A percentile compares a stretch with the other conserved stretches of the same genome.
Conservation (phyloP, 805 yeast species). For the Isabelozyma heimii region DNA sequence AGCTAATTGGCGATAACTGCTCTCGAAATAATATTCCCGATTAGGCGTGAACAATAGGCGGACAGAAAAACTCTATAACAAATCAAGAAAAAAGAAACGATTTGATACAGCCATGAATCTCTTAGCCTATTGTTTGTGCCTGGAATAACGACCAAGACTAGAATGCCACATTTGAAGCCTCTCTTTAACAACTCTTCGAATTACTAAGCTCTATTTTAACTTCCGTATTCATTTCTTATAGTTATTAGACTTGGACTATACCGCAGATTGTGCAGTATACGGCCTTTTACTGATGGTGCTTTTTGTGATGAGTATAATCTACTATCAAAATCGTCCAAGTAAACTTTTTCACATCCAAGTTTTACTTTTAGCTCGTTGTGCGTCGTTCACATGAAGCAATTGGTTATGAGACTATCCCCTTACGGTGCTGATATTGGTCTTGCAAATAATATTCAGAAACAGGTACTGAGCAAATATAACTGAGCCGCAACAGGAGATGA, state of each 20-base stretch:
- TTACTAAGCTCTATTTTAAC: no score
- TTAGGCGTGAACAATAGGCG: background rate
- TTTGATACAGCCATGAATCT: background rate
- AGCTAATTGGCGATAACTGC: background rate
- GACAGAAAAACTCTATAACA: background rate
- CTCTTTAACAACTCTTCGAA: no score
- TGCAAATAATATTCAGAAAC: background rate
- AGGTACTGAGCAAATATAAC: background rate
- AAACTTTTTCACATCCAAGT: no score
- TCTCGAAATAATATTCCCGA: background rate
- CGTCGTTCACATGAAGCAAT: background rate
- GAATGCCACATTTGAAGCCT: no score
- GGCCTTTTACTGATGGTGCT: background rate
- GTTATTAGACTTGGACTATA: background rate
- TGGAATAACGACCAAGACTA: no score
- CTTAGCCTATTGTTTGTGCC: background rate
- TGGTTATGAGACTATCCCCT: background rate
- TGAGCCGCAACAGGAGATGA: no score
- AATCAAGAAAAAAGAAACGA: background rate
- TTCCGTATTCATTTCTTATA: background rate
- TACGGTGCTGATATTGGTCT: background rate
- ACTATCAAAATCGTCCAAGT: background rate
- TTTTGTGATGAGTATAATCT: background rate
- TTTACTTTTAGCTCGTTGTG: background rate
- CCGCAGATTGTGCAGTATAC: background rate